These are phyloP conservation scores for Phytopythium cucurbitacearum DNA, from an alignment of 352 stramenopile genomes.

Conservation along the genomic window DNA sequence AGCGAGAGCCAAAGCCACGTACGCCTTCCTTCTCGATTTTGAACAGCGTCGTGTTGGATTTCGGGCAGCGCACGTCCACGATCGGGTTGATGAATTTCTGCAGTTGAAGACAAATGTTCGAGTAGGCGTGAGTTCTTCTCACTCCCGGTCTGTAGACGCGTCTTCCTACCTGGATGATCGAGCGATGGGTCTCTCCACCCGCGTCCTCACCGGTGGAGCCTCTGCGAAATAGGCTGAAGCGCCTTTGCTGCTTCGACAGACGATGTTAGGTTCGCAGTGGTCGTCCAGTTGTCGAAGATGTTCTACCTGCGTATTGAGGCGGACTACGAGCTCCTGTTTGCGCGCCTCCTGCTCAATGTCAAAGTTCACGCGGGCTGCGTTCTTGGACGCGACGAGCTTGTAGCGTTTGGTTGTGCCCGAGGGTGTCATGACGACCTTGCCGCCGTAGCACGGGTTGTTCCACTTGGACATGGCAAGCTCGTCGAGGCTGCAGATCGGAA, in stretches of 20 bases:
- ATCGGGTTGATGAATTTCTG: slow-evolving; percentile 86
- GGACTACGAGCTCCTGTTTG: slow-evolving; percentile 67
- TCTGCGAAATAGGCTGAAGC: slow-evolving; percentile 46
- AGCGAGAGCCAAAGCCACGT: slow-evolving; percentile 1
- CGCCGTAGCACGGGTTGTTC: slow-evolving; percentile 54
- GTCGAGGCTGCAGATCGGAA: slow-evolving; percentile 31
- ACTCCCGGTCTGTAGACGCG: neutral
- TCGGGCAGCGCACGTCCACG: slow-evolving; percentile 57
- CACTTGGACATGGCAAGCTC: slow-evolving; percentile 58
- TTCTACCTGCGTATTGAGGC: slow-evolving; percentile 43
- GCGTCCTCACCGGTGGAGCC: slow-evolving; percentile 28
- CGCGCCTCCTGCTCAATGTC: slow-evolving; percentile 69
- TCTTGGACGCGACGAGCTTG: slow-evolving; percentile 41
- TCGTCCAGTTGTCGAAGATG: neutral
- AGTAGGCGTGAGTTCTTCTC: neutral
- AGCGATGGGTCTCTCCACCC: slow-evolving; percentile 24
- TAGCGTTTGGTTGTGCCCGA: slow-evolving; percentile 44
- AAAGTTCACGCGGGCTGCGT: slow-evolving; percentile 46
- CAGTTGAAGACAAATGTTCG: slow-evolving; percentile 5
- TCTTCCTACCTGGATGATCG: slow-evolving; percentile 37
- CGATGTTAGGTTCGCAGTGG: neutral
- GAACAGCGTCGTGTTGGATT: slow-evolving; percentile 64
- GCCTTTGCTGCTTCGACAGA: slow-evolving; percentile 17
- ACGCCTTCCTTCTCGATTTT: slow-evolving; percentile 84
- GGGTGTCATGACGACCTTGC: slow-evolving; percentile 53